Conservation (phyloP, 2,329 filamentous ascomycete species). For the Dissoconium aciculare region DNA sequence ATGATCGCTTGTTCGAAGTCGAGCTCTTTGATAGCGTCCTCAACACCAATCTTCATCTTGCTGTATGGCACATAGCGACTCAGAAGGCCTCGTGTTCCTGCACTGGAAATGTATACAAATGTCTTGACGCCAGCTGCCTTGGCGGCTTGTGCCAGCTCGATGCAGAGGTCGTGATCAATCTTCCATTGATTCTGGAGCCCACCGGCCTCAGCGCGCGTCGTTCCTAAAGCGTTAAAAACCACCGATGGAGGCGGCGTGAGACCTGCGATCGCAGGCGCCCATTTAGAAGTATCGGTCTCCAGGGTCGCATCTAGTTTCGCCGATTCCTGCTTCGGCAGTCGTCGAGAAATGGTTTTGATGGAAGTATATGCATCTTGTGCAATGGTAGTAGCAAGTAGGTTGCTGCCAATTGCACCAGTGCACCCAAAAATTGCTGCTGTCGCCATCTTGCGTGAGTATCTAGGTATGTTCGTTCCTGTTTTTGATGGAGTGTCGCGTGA, state of each 20-base stretch:
- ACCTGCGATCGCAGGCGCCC: slow-evolving; percentile 6
- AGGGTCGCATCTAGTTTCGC: slow-evolving; percentile 8
- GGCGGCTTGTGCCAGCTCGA: slow-evolving; percentile 24
- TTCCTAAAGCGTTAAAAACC: slow-evolving; percentile 21
- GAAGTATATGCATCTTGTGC: slow-evolving; percentile 4
- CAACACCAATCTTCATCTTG: slow-evolving; percentile 26
- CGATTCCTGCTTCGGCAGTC: slow-evolving; percentile 5
- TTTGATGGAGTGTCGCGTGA: too few species aligned
- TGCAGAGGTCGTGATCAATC: slow-evolving; percentile 26
- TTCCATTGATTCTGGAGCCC: slow-evolving; percentile 24
- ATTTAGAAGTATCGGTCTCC: slow-evolving; percentile 10
- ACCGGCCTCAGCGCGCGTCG: slow-evolving; percentile 22
- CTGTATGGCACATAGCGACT: slow-evolving; percentile 22
- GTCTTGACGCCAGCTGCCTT: slow-evolving; percentile 24
- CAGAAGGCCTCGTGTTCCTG: slow-evolving; percentile 20
- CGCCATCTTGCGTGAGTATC: too few species aligned
- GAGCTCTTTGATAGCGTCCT: slow-evolving; percentile 24
- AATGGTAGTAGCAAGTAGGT: slow-evolving; percentile 10
- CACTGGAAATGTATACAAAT: slow-evolving; percentile 25
- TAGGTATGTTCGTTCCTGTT: too few species aligned
- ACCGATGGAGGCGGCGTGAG: slow-evolving; percentile 8
- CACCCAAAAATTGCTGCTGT: slow-evolving; percentile 10
- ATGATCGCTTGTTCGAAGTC: slow-evolving; percentile 26
- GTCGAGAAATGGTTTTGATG: slow-evolving; percentile 11
- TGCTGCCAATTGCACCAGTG: slow-evolving; percentile 12